Conservation (phyloP, 140 eudicot genomes). For the Bidens hawaiensis region DNA sequence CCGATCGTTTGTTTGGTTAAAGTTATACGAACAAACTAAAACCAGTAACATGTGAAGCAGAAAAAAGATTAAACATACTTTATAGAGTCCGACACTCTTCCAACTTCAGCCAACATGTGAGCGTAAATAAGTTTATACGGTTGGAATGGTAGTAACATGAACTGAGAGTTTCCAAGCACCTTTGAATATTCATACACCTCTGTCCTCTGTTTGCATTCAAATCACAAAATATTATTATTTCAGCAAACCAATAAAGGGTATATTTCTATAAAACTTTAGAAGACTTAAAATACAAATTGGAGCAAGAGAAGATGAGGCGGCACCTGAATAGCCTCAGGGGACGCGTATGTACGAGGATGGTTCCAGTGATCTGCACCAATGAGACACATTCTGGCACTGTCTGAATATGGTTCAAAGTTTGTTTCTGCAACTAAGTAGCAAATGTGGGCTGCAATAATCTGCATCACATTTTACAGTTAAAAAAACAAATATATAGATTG, state of each 20-base stretch:
- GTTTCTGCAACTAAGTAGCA: conserved; percentile 98
- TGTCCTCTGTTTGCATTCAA: conserved; percentile 64
- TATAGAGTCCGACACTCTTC: conserved; percentile 78
- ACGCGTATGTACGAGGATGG: conserved; percentile 86
- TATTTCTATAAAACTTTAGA: no score
- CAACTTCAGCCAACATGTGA: conserved; percentile 96
- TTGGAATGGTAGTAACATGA: conserved; percentile 78
- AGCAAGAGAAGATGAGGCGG: conserved; percentile 15
- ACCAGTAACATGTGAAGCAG: not conserved
- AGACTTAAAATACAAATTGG: not conserved
- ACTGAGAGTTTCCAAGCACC: conserved; percentile 89
- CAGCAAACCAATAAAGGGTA: no score
- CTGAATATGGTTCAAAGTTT: conserved; percentile 80
- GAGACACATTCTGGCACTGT: conserved; percentile 88
- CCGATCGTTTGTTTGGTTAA: no score
- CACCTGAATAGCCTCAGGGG: conserved; percentile 98
- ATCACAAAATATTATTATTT: conserved; percentile 12
- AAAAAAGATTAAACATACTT: conserved; percentile 38
- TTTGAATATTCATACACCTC: conserved; percentile 88
- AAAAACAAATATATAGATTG: no score
- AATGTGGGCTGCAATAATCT: conserved; percentile 94
- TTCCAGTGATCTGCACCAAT: conserved; percentile 93
- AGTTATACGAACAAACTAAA: no score
- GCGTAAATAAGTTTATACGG: conserved; percentile 91
- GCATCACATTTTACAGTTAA: conserved; percentile 12